Evolutionary conservation across 1,139 yeast genomes (phyloP).

Genomic region (Blastobotrys serpentis): DNA sequence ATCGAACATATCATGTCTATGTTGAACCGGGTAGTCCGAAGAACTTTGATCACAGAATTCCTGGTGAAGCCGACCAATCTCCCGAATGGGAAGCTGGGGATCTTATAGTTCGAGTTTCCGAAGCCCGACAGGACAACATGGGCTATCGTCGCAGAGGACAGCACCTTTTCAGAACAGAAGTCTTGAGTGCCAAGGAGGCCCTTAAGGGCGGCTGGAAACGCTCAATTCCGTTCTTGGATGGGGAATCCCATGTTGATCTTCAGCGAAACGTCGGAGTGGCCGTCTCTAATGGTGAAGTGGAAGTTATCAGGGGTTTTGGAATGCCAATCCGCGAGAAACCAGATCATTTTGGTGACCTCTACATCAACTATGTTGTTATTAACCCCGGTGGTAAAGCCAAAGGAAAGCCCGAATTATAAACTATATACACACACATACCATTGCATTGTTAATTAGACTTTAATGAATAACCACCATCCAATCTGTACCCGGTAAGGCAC

Average conservation of each 20-base stretch:
- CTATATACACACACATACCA: not conserved
- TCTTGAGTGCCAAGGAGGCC: conserved; percentile 70
- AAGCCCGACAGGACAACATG: conserved; percentile 46
- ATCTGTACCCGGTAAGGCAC: not conserved
- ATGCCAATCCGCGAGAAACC: conserved; percentile 71
- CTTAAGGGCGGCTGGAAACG: conserved; percentile 77
- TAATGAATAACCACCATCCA: no score
- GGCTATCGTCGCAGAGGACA: conserved; percentile 83
- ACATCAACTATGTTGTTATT: conserved; percentile 64
- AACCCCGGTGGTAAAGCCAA: conserved; percentile 41
- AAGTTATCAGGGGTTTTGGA: conserved; percentile 69
- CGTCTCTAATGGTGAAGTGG: conserved; percentile 67
- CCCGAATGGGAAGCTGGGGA: conserved; percentile 88
- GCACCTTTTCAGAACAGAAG: conserved; percentile 79
- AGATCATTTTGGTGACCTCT: conserved; percentile 63
- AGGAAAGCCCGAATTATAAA: conserved; percentile 3
- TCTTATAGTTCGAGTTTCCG: conserved; percentile 54
- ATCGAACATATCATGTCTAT: conserved; percentile 59
- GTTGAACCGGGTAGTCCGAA: conserved; percentile 71
- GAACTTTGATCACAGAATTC: conserved; percentile 55
- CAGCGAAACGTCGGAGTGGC: conserved; percentile 51
- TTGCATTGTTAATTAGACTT: conserved; percentile 1
- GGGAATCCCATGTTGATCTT: conserved; percentile 50
- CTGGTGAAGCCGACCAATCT: conserved; percentile 78
- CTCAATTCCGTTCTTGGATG: conserved; percentile 62